Evolutionary conservation across 371 early-diverging fungal genomes (phyloP).

Genomic region (Lichtheimia ramosa): DNA sequence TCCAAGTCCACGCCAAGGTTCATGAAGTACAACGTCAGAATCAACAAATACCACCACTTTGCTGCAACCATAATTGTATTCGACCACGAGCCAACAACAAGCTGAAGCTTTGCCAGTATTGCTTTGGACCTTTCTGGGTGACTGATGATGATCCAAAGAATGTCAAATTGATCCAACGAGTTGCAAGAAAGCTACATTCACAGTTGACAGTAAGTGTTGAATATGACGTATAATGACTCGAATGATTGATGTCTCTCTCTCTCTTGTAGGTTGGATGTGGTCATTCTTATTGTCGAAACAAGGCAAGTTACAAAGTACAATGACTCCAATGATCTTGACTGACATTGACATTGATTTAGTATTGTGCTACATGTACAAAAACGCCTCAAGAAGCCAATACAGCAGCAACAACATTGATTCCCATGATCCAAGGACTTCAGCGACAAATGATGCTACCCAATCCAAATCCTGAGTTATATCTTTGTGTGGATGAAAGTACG

Average conservation of each 20-base stretch:
- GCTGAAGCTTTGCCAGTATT: conserved; percentile 69
- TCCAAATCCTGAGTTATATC: conserved; percentile 42
- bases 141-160: conserved; percentile 77
- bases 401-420: conserved; percentile 63
- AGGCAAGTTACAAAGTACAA: conserved; percentile 26
- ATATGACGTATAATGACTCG: too few species aligned
- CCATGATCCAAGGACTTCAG: conserved; percentile 47
- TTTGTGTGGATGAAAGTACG: conserved; percentile 71
- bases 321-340: background rate
- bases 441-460: conserved; percentile 22
- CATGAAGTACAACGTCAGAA: conserved; percentile 72
- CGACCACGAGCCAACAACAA: conserved; percentile 52
- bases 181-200: conserved; percentile 71
- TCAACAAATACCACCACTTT: conserved; percentile 56
- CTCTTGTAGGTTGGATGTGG: conserved; percentile 62
- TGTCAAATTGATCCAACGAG: conserved; percentile 69
- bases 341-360: conserved; percentile 17
- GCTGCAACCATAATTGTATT: conserved; percentile 77
- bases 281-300: conserved; percentile 68
- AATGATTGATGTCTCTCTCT: background rate
- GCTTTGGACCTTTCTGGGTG: conserved; percentile 85
- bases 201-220: conserved; percentile 60
- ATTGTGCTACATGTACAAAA: conserved; percentile 65
- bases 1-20: conserved; percentile 69
- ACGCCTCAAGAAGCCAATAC: conserved; percentile 64